Conservation (phyloP, 768 basidiomycete genomes). For the Collybia sordida region DNA sequence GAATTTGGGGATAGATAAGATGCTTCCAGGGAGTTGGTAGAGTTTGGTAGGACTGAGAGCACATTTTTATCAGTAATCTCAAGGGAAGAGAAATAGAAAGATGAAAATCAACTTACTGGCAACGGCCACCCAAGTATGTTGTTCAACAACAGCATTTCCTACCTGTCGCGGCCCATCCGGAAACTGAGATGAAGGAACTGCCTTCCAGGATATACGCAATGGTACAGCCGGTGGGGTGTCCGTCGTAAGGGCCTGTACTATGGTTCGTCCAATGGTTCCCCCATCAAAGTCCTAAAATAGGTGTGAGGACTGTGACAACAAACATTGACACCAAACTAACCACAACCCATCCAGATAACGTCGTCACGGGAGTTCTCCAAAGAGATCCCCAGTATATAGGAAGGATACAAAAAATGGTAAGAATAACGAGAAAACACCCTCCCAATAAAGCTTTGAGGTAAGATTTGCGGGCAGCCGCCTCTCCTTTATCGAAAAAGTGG, state of each 20-base stretch:
- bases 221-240: slow-evolving; percentile 2
- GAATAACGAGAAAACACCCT: slow-evolving; percentile 27
- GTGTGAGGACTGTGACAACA: slow-evolving; percentile 4
- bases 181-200: slow-evolving; percentile 41
- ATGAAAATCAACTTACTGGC: slow-evolving; percentile 36
- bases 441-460: no score
- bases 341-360: slow-evolving; percentile 56
- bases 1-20: slow-evolving; percentile 39
- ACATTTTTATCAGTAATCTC: background rate
- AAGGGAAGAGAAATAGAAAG: background rate
- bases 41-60: slow-evolving; percentile 37
- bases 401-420: slow-evolving; percentile 49
- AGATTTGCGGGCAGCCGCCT: no score
- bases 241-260: slow-evolving; percentile 36
- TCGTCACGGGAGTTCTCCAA: slow-evolving; percentile 41
- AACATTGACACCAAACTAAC: slow-evolving; percentile 30
- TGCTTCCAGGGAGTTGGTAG: slow-evolving; percentile 34
- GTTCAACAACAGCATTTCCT: slow-evolving; percentile 42
- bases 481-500: no score
- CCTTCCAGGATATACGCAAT: slow-evolving; percentile 45
- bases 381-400: slow-evolving; percentile 59
- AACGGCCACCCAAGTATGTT: slow-evolving; percentile 55
- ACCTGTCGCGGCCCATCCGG: slow-evolving; percentile 43
- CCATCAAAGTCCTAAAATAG: slow-evolving; percentile 59
- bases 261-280: slow-evolving; percentile 44